phyloP scores from a whole-genome alignment of 148 eudicot genomes.

The Linanthus parryae region DNA sequence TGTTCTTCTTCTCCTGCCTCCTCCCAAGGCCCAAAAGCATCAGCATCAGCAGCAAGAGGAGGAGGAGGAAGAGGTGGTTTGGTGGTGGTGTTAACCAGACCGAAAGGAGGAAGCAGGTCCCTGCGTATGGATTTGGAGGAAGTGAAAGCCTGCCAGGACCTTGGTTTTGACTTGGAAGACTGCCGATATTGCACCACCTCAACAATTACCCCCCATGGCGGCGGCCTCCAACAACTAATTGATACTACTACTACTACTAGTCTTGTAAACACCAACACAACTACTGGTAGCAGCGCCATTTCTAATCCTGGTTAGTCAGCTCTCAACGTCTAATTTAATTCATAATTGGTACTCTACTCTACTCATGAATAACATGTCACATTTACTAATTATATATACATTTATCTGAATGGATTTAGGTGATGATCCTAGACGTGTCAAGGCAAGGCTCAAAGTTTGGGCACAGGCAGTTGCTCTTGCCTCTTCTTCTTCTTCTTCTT shows the following conservation, averaged over 20 bases:
- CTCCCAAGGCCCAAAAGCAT: no score
- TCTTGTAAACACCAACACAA: background rate
- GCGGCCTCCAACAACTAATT: no score
- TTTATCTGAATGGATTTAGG: conserved; percentile 18
- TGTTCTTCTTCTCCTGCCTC: no score
- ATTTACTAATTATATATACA: no score
- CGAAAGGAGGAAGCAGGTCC: conserved; percentile 17
- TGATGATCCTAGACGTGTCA: conserved; percentile 26
- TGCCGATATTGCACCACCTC: no score
- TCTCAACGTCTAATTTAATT: background rate
- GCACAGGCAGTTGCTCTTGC: conserved; percentile 34
- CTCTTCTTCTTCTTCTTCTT: no score
- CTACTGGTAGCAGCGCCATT: no score
- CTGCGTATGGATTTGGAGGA: conserved; percentile 23
- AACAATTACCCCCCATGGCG: no score
- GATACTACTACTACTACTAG: background rate
- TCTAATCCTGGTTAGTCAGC: conserved; percentile 18
- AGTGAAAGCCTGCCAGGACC: conserved; percentile 27
- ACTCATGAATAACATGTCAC: no score
- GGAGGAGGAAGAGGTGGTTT: conserved; percentile 2
- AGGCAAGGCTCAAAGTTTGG: conserved; percentile 26
- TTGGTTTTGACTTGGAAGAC: conserved; percentile 23
- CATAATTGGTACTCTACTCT: no score
- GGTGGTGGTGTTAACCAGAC: conserved; percentile 9
- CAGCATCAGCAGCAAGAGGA: no score